A percentile compares a stretch with the other conserved stretches of the same genome.
phyloP scores from a whole-genome alignment of 1,139 yeast species.

The Ogataea hybrid region DNA sequence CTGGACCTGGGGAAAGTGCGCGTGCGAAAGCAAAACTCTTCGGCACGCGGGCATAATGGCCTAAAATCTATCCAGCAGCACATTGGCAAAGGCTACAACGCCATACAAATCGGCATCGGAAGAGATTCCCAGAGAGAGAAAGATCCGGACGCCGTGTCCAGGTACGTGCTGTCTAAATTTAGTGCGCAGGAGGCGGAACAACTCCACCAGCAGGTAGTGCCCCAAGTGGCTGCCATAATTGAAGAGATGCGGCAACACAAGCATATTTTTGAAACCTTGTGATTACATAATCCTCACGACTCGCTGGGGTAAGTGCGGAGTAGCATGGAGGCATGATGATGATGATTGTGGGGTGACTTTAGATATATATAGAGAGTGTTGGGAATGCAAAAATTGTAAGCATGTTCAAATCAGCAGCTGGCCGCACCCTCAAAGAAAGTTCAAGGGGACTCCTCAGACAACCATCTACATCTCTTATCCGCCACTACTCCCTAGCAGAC shows the following conservation, averaged over 20 bases:
- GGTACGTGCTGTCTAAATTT: slow-evolving; percentile 59
- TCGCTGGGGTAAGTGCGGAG: slow-evolving; percentile 6
- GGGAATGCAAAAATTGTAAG: neutral
- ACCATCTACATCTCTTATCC: slow-evolving; percentile 3
- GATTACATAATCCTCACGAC: slow-evolving; percentile 5
- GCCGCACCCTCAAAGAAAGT: slow-evolving; percentile 1
- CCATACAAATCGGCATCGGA: slow-evolving; percentile 71
- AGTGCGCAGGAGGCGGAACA: slow-evolving; percentile 37
- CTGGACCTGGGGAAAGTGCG: slow-evolving; percentile 62
- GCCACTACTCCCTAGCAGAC: slow-evolving; percentile 8
- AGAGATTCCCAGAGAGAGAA: slow-evolving; percentile 46
- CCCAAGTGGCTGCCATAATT: slow-evolving; percentile 38
- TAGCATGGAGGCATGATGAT: slow-evolving; percentile 7
- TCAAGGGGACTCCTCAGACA: neutral
- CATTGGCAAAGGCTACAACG: slow-evolving; percentile 45
- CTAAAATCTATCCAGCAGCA: slow-evolving; percentile 50
- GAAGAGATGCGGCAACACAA: slow-evolving; percentile 37
- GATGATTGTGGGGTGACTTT: slow-evolving; percentile 6
- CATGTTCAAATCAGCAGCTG: slow-evolving; percentile 3
- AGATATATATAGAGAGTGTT: slow-evolving; percentile 1
- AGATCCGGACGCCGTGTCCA: slow-evolving; percentile 46
- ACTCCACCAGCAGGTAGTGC: slow-evolving; percentile 39
- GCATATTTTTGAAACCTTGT: slow-evolving; percentile 32
- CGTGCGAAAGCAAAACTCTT: slow-evolving; percentile 51
- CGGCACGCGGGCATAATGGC: slow-evolving; percentile 82